Evolutionary conservation across 495 filamentous ascomycete species (phyloP), one percentile per base, ranked within the genome.

Genomic region (Podospora pseudoanserina): DNA sequence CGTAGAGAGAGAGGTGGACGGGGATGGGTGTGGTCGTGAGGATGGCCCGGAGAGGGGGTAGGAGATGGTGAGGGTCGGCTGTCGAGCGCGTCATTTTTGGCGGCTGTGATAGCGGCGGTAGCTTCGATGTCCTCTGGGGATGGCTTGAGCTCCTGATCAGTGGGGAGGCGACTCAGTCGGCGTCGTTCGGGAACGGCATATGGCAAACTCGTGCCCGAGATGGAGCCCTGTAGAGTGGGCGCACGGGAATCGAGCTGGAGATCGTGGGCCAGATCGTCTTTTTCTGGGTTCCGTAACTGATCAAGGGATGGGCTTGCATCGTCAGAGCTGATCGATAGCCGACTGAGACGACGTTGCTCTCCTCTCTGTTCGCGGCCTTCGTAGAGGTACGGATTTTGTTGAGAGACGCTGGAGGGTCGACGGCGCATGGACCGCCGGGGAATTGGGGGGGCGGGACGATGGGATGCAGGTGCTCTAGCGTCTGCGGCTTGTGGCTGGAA

Each of bases 1-100:
- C 69, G 71, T 32, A 78, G n/a, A 15, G 62, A 32, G 6, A 79
- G 70, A 7, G 59, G 67, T 0, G 70, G 66, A 0, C 63, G 70
- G n/a, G 70, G 27, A 26, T 63, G 53, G 15, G 58, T 23, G 55
- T 44, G 64, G 26, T 60, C 34, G 16, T 58, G 61, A 28, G 32
- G 6, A 19, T 39, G 18, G 27, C 53, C 26, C n/a, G 27, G 26
- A 11, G 11, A n/a, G 54, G 44, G 4, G 34, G 60, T 32, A 32
- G 60, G 5, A 49, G 62, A 18, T 63, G n/a, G 58, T 3, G 5
- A n/a, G 53, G 2, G 7, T 28, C 61, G 39, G n/a, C 32, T 44
- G 56, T 20, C 55, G 18, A 23, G n/a, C 1, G 15, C n/a, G 39
- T 32, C 56, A 60, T 68, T 56, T 30, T 13, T 57, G 34, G 1